Conservation (phyloP, 148 eudicot species). For the Diospyros lotus region DNA sequence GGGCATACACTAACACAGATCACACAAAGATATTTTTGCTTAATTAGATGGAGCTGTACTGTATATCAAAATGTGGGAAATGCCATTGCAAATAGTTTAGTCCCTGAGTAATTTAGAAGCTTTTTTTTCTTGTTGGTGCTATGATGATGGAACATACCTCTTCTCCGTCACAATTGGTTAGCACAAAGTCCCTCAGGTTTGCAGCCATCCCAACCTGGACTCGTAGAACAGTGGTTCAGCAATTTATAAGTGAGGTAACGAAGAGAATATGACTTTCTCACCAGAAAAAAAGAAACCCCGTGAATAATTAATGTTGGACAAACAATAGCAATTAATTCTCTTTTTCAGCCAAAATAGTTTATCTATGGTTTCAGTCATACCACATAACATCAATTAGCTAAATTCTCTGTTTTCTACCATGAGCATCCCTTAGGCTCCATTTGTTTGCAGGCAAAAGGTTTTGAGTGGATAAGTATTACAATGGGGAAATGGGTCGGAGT, state of each 20-base stretch:
- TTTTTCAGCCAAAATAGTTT: background rate
- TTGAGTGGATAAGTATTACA: too few species aligned
- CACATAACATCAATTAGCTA: background rate
- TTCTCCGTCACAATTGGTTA: conserved; percentile 67
- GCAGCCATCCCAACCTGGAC: conserved; percentile 92
- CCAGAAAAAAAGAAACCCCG: background rate
- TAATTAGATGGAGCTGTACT: too few species aligned
- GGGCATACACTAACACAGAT: too few species aligned
- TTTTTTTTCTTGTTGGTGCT: background rate
- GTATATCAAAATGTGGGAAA: too few species aligned
- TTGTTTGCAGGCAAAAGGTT: background rate
- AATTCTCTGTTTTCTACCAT: background rate
- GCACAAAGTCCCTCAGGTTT: conserved; percentile 71
- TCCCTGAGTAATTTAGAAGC: too few species aligned
- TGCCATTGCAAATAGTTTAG: too few species aligned
- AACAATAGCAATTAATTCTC: background rate
- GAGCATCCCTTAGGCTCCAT: background rate
- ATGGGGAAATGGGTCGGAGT: too few species aligned
- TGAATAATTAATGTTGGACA: background rate
- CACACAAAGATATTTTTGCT: too few species aligned
- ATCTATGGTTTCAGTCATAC: background rate
- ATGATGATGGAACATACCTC: conserved; percentile 46
- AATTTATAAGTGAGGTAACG: background rate
- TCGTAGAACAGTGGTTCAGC: background rate
- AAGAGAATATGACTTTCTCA: background rate